phyloP scores from a whole-genome alignment of 2,329 filamentous ascomycete genomes.

The Claviceps pazoutovae region DNA sequence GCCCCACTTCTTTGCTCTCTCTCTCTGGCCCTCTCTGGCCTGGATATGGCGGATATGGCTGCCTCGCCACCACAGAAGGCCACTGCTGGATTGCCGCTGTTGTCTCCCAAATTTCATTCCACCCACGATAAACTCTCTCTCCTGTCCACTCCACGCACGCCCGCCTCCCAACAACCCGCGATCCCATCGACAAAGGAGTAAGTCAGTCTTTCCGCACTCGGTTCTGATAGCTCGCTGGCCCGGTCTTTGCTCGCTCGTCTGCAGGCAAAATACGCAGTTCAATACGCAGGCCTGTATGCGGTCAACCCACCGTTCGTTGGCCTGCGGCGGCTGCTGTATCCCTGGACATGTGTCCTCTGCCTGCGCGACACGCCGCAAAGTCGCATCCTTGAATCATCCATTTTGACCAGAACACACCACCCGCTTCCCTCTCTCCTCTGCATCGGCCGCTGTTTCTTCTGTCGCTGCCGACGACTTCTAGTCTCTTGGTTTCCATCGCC shows the following conservation, averaged over 20 bases:
- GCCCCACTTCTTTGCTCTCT: too few relatives aligned
- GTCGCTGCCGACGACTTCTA: neutral
- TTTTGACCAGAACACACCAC: neutral
- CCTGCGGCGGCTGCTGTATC: slow-evolving; percentile 8
- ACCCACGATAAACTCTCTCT: slow-evolving; percentile 7
- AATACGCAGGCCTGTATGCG: neutral
- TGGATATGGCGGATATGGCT: too few relatives aligned
- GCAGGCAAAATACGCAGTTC: neutral
- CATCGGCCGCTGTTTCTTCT: neutral
- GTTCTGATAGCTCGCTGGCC: neutral
- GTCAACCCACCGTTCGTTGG: slow-evolving; percentile 8
- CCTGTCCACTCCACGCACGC: slow-evolving; percentile 6
- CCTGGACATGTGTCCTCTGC: slow-evolving; percentile 14
- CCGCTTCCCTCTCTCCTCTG: neutral
- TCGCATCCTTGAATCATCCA: slow-evolving; percentile 2
- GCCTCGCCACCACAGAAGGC: too few relatives aligned
- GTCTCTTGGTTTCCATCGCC: neutral
- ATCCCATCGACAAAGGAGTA: slow-evolving; percentile 8
- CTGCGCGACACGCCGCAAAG: slow-evolving; percentile 7
- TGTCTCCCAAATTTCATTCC: slow-evolving; percentile 4
- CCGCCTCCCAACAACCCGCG: slow-evolving; percentile 3
- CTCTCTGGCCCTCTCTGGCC: too few relatives aligned
- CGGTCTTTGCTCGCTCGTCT: neutral
- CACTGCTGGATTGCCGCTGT: neutral
- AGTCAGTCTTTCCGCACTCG: slow-evolving; percentile 2